Conservation (phyloP, 805 yeast species). For the Cyberlindnera lachancei region DNA sequence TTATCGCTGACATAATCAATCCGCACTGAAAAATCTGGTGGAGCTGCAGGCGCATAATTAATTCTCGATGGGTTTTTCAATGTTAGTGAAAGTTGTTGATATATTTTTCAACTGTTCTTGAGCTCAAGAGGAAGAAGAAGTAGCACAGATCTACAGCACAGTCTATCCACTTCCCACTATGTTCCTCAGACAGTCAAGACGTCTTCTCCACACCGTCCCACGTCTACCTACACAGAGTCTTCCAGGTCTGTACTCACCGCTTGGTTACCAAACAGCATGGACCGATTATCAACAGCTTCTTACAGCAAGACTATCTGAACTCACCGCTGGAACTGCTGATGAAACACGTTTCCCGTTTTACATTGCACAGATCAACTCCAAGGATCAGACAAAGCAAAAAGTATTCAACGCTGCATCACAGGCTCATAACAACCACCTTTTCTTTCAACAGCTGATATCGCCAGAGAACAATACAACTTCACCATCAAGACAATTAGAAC, state of each 20-base stretch:
- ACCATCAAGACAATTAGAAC: constrained; percentile 30
- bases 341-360: constrained; percentile 74
- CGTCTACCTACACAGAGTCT: constrained; percentile 34
- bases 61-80: too few relatives aligned
- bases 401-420: constrained; percentile 87
- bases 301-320: constrained; percentile 50
- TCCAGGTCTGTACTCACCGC: constrained; percentile 52
- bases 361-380: constrained; percentile 58
- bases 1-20: too few relatives aligned
- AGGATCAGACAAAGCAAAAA: constrained; percentile 55
- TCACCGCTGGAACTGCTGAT: constrained; percentile 71
- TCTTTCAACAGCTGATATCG: constrained; percentile 52
- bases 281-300: constrained; percentile 63
- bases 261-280: constrained; percentile 76
- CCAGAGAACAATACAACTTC: constrained; percentile 18
- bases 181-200: constrained; percentile 10
- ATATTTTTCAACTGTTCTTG: too few relatives aligned
- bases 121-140: too few relatives aligned
- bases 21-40: too few relatives aligned
- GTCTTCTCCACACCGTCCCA: constrained; percentile 57
- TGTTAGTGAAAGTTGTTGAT: too few relatives aligned
- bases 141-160: too few relatives aligned
- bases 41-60: too few relatives aligned
- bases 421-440: constrained; percentile 87
- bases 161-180: too few relatives aligned